Evolutionary conservation across 2,329 filamentous ascomycete genomes (phyloP), one percentile per base, ranked within the genome.

Genomic region (Trichoderma sp.): DNA sequence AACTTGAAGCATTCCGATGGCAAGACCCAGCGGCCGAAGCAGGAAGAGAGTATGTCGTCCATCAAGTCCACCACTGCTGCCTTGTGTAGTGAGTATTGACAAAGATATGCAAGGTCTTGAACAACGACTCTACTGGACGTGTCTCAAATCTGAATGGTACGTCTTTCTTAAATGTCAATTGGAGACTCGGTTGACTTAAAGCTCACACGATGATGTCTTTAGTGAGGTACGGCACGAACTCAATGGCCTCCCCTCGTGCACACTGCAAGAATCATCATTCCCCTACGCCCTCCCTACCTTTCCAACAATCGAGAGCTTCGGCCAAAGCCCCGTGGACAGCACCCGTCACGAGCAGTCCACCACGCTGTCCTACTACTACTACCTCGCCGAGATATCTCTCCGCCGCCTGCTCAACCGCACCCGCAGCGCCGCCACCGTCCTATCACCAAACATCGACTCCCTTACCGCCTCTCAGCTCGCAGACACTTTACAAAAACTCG

Each of bases 321-420:
- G 15, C 20, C 59, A 62, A 39, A 66, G 63, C 15, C 47, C 47
- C 47, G 47, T 55, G 1, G 63, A 66, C 20, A 47, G 50, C 6
- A 47, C 53, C 36, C 20, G 30, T 20, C 4, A 55, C 30, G 7
- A 66, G 8, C 63, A 57, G 9, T 66, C 63, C 12, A 66, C 47
- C n/a, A 39, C 30, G 5, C 15, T 53, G 20, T 66, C 63, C 17
- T 66, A 66, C 11, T 66, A 66, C 9, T 66, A 66, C 47, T 66
- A 66, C 20, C 63, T 66, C 12, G 63, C 63, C 30, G 63, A 66
- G 20, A 66, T 66, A 8, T 66, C 63, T 26, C 30, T 66, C 5
- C 63, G 63, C 30, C 63, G 63, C n/a, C 47, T 66, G 13, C 63
- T 66, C n/a, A 66, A 66, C 15, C 63, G 63, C 28, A 66, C 63